Base-by-base conservation (phyloP, 1,139 yeast genomes). In the Hemisphaericaspora xylanilytica region DNA sequence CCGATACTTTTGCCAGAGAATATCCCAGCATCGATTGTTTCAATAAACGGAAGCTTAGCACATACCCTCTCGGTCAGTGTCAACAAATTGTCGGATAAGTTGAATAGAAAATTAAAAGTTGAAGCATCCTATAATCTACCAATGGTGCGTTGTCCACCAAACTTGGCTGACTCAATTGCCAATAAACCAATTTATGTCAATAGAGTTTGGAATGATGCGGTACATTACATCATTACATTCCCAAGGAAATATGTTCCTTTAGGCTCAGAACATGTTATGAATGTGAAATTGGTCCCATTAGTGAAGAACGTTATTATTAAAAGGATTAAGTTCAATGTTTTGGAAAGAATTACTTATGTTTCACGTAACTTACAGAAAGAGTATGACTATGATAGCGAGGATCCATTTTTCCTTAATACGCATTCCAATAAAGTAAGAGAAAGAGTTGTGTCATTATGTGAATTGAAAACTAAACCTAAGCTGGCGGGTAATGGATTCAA, bases 151-250 rank as follows among this genome's bases (percentile, higher is more conserved):
- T 77, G 86, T 0, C 96, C 96, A 1, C 96, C 96, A 1, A 75
- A 81, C n/a, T 74, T 75, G 48, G 87, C 89, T 1, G 70, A 80
- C 28, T 78, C 88, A 0, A 77, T 86, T 7, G 78, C 85, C 3
- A 85, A 85, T 55, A 86, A 85, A 52, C 95, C 96, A 0, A 78
- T 89, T 21, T 85, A 81, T 56, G 87, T 89, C 22, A 85, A 85
- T 52, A 74, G 92, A 42, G 73, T 81, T 3, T 89, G 96, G 96
- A 85, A 83, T 50, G 82, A 85, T 46, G 62, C 92, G 0, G 65
- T 89, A 32, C 85, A 81, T 43, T 89, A 89, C 59, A 86, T 85
- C 48, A 75, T 89, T 24, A 77, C 88, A 0, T 73, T 88, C 40
- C 95, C 94, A 0, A 75, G 76, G 45, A 86, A 87, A 51, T 87